These are phyloP conservation scores for Populus euphratica DNA, from an alignment of 345 rosid species.

Conservation along the genomic window DNA sequence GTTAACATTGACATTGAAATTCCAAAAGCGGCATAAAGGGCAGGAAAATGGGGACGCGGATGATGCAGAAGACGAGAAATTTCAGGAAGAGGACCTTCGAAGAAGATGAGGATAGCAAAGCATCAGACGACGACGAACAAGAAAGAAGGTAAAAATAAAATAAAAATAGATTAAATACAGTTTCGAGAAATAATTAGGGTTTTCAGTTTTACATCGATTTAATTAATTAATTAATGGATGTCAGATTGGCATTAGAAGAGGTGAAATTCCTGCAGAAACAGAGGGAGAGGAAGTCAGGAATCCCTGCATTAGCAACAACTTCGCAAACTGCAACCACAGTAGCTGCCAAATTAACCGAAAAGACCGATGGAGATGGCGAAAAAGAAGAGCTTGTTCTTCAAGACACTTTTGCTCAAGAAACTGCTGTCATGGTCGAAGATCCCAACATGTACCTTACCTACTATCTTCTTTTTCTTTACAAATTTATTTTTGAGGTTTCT, in stretches of 20 bases:
- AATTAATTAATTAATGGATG: background rate
- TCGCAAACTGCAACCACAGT: constrained; percentile 34
- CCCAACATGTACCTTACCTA: constrained; percentile 69
- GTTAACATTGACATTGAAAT: background rate
- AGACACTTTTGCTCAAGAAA: constrained; percentile 97
- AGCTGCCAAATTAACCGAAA: constrained; percentile 43
- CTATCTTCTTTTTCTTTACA: background rate
- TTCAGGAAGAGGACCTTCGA: constrained; percentile 59
- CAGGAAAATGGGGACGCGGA: background rate
- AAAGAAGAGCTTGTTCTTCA: constrained; percentile 96
- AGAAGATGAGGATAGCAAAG: constrained; percentile 41
- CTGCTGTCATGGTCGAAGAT: constrained; percentile 91
- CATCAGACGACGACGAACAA: constrained; percentile 68
- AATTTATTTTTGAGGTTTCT: background rate
- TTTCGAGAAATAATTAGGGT: constrained; percentile 11
- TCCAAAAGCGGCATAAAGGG: background rate
- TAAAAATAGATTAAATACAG: background rate
- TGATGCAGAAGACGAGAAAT: constrained; percentile 26
- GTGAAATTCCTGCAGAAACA: constrained; percentile 91
- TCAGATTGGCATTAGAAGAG: constrained; percentile 79
- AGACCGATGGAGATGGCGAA: constrained; percentile 77
- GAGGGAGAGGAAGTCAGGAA: constrained; percentile 78
- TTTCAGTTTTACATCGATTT: background rate
- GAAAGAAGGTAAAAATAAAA: constrained; percentile 50
- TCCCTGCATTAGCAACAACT: constrained; percentile 50